phyloP scores from a whole-genome alignment of 352 stramenopile genomes.

The Phytophthora capsici region DNA sequence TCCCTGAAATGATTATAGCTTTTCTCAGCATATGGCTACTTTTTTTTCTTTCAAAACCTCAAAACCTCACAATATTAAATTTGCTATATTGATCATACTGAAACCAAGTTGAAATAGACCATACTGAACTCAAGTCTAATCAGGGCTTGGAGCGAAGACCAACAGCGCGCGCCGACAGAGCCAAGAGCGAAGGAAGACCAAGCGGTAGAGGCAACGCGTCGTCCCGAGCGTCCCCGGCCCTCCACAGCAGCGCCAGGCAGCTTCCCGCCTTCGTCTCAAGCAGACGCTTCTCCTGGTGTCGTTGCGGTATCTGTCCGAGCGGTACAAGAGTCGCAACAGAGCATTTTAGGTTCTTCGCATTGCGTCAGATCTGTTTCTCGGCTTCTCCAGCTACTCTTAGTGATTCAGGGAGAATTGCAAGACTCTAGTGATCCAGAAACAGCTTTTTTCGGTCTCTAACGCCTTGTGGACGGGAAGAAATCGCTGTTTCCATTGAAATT shows the following conservation, averaged over 20 bases:
- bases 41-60: constrained; percentile 7
- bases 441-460: background rate
- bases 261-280: constrained; percentile 22
- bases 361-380: constrained; percentile 1
- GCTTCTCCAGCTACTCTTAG: background rate
- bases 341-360: constrained; percentile 1
- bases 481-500: constrained; percentile 2
- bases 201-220: constrained; percentile 34
- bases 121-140: constrained; percentile 35
- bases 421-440: background rate
- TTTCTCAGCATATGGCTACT: background rate
- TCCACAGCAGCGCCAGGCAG: constrained; percentile 16
- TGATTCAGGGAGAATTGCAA: background rate
- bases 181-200: constrained; percentile 34
- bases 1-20: background rate
- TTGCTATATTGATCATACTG: background rate
- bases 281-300: constrained; percentile 17
- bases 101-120: background rate
- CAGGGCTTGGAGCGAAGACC: constrained; percentile 31
- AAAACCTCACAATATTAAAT: constrained; percentile 5
- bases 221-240: constrained; percentile 35
- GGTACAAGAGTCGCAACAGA: constrained; percentile 25
- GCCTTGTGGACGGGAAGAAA: constrained; percentile 12
- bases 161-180: constrained; percentile 37
- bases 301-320: constrained; percentile 19